Evolutionary conservation across 139 green algal species (phyloP).

Genomic region (Chlamydomonas incerta): DNA sequence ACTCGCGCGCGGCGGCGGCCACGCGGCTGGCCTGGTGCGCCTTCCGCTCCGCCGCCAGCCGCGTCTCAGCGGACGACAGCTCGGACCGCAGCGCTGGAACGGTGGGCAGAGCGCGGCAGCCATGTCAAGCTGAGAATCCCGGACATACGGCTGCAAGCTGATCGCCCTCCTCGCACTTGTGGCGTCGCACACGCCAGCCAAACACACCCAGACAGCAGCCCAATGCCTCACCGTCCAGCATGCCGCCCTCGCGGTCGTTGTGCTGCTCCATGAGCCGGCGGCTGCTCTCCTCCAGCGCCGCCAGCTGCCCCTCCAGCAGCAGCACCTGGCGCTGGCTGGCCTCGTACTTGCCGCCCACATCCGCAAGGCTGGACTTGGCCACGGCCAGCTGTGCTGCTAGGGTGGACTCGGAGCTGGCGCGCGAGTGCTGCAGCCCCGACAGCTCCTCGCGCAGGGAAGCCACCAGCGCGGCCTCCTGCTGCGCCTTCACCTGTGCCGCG

Average conservation of each 20-base stretch:
- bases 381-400: slow-evolving; percentile 26
- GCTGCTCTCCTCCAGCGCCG: slow-evolving; percentile 57
- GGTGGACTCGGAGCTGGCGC: slow-evolving; percentile 42
- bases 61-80: slow-evolving; percentile 64
- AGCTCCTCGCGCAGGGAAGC: slow-evolving; percentile 47
- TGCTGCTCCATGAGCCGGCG: slow-evolving; percentile 41
- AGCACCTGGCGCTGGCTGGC: slow-evolving; percentile 30
- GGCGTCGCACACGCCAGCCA: too few relatives aligned
- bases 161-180: too few relatives aligned
- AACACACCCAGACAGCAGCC: too few relatives aligned
- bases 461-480: slow-evolving; percentile 48
- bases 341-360: slow-evolving; percentile 43
- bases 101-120: too few relatives aligned
- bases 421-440: slow-evolving; percentile 48
- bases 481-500: slow-evolving; percentile 23
- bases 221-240: slow-evolving; percentile 55
- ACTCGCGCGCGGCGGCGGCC: slow-evolving; percentile 62
- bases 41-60: slow-evolving; percentile 71
- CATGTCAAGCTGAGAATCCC: too few relatives aligned
- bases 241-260: slow-evolving; percentile 50
- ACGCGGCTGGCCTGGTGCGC: slow-evolving; percentile 47
- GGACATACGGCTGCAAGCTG: too few relatives aligned
- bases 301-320: slow-evolving; percentile 59
- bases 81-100: slow-evolving; percentile 60
- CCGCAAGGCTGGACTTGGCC: slow-evolving; percentile 31